phyloP scores from a whole-genome alignment of 2,329 filamentous ascomycete species.

The Botrytis sinoallii region DNA sequence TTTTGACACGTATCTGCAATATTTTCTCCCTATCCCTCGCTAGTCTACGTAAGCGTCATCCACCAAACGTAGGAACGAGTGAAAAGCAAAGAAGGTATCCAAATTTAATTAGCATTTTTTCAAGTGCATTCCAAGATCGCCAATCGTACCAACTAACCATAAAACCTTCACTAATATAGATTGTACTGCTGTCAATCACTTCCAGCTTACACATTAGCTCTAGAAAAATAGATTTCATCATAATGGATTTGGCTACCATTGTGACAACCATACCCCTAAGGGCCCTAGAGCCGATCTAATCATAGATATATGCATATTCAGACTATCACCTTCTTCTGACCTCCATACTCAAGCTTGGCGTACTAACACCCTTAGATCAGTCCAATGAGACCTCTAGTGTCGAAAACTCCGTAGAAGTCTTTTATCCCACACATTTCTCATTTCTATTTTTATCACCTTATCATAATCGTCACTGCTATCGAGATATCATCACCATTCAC shows the following conservation, averaged over 20 bases:
- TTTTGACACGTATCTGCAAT: background rate
- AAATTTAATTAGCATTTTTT: background rate
- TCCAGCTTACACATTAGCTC: no score
- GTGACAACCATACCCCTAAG: no score
- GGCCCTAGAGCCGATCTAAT: no score
- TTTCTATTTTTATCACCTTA: background rate
- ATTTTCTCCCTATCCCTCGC: background rate
- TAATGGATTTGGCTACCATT: no score
- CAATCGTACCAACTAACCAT: background rate
- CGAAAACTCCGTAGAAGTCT: background rate
- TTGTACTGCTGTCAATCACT: background rate
- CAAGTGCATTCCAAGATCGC: background rate
- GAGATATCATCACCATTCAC: background rate
- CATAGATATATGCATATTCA: no score
- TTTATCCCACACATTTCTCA: background rate
- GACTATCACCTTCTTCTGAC: no score
- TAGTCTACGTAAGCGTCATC: background rate
- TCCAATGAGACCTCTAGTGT: background rate
- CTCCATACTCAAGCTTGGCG: background rate
- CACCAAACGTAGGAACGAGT: background rate
- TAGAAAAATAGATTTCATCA: no score
- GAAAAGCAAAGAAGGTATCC: background rate
- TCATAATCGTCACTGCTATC: background rate
- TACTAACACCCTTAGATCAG: background rate
- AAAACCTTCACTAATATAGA: background rate